phyloP scores from a whole-genome alignment of 208 protist species.

The Lotmaria passim region DNA sequence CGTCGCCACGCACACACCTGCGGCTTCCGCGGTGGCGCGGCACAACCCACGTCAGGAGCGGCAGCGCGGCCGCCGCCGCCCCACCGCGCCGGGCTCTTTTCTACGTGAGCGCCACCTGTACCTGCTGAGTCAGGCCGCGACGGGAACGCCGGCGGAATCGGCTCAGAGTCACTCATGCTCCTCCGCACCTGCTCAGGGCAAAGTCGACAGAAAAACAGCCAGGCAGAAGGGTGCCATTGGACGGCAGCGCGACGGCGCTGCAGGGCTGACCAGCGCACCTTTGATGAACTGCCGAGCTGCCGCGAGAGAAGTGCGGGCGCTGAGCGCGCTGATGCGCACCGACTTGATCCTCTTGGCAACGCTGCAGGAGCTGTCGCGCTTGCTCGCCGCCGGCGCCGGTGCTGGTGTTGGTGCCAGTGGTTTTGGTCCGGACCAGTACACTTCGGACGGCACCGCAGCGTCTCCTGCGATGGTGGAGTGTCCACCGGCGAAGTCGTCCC shows the following conservation, averaged over 20 bases:
- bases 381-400: neutral
- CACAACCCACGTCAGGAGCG: neutral
- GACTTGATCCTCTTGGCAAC: slow-evolving; percentile 37
- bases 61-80: neutral
- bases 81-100: neutral
- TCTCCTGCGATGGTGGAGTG: neutral
- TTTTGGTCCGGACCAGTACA: neutral
- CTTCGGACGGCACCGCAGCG: too few species aligned
- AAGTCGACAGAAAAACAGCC: neutral
- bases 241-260: neutral
- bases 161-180: too few species aligned
- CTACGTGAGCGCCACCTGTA: slow-evolving; percentile 10
- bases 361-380: slow-evolving; percentile 49
- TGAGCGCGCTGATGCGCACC: slow-evolving; percentile 20
- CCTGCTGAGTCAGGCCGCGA: too few species aligned
- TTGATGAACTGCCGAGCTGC: slow-evolving; percentile 26
- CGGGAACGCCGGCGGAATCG: neutral
- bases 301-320: slow-evolving; percentile 24
- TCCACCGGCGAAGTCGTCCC: neutral
- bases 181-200: too few species aligned
- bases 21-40: neutral
- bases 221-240: neutral
- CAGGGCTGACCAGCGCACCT: neutral
- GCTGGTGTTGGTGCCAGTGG: neutral
- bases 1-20: neutral